Evolutionary conservation across 176 grass and related monocot genomes (phyloP), one percentile per base, ranked within the genome.

Genomic region (Oryza brachyantha): DNA sequence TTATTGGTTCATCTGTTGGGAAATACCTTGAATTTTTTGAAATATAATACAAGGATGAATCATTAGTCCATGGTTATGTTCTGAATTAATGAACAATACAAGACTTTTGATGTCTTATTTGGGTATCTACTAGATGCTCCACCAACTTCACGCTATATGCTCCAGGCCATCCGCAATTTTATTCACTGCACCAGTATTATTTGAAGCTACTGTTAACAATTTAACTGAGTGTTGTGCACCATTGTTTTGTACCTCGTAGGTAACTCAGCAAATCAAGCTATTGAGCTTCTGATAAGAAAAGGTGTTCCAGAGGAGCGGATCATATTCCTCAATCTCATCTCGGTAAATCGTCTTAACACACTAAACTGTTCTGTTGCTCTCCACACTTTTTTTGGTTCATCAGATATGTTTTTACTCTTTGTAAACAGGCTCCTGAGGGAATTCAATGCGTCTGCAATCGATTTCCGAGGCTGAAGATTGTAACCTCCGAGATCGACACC

Each of bases 251-350:
- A 99, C 52, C 24, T 4, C 8, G 52, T 57, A 57, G 96, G 96
- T 41, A 99, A 99, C 81, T 99, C 92, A 0, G 96, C 84, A 29
- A 93, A 89, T 67, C 92, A 99, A 88, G 96, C 96, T 64, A 99
- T 99, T 78, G 92, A 99, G 50, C 92, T 99, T 83, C 96, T 99
- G 42, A 81, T 94, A 85, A 87, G 91, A 74, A 99, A 93, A 81
- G 96, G 92, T 64, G 92, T 99, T 80, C 92, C 92, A 3, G 96
- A 99, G 83, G 87, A 79, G 40, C 79, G 83, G 58, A 99, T 99
- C 67, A 93, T 99, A 83, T 99, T 99, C 68, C 96, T 99, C 29
- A 95, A 94, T 79, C 96, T 99, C 22, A 99, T 99, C 25, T 95
- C 96, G 80, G 96, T 99, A 86, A 81, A 60, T 27, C 39, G 32